A percentile compares a stretch with the other conserved stretches of the same genome.
Conservation (phyloP, 495 filamentous ascomycete species). For the Glonium stellatum region DNA sequence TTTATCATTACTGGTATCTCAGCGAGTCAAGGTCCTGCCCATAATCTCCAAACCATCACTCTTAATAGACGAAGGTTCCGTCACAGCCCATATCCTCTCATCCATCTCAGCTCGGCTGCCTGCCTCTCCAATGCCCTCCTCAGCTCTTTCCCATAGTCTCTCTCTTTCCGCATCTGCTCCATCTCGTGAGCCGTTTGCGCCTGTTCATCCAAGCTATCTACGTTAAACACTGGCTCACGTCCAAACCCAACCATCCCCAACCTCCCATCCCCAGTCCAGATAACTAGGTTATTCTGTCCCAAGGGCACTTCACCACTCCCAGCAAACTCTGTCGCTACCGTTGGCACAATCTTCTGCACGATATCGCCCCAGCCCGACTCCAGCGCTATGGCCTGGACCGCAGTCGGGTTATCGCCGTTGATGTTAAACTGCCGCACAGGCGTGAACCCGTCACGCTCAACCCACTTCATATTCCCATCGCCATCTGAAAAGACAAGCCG, state of each 20-base stretch:
- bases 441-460: conserved; percentile 80
- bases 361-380: conserved; percentile 34
- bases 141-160: conserved; percentile 62
- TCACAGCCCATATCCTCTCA: conserved; percentile 46
- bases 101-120: conserved; percentile 74
- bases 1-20: too few relatives aligned
- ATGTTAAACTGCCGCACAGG: conserved; percentile 70
- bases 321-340: conserved; percentile 9
- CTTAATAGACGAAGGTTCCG: too few relatives aligned
- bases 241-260: conserved; percentile 37
- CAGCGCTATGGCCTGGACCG: background rate
- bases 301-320: conserved; percentile 9
- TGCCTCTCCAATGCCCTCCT: conserved; percentile 67
- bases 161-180: conserved; percentile 42
- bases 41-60: too few relatives aligned
- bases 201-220: conserved; percentile 34
- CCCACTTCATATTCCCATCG: conserved; percentile 81
- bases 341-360: conserved; percentile 39
- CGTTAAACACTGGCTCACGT: conserved; percentile 5
- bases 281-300: conserved; percentile 32
- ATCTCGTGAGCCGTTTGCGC: conserved; percentile 36
- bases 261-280: conserved; percentile 39
- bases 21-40: too few relatives aligned
- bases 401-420: conserved; percentile 43
- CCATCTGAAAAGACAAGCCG: conserved; percentile 79